Conservation (phyloP, 2,329 filamentous ascomycete species). For the Atkinsonella hypoxylon region DNA sequence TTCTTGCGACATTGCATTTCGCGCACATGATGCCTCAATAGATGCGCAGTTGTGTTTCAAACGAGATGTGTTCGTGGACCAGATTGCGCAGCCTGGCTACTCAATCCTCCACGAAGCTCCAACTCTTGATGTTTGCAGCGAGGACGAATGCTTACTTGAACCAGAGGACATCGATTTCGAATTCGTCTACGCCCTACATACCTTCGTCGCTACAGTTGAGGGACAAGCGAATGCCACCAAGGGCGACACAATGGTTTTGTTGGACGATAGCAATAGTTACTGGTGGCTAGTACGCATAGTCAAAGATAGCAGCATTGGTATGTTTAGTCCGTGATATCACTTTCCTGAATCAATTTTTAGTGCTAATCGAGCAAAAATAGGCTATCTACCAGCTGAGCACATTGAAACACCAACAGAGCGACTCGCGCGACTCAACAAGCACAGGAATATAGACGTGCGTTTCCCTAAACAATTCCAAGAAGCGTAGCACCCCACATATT, state of each 20-base stretch:
- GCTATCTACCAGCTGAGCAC: constrained; percentile 92
- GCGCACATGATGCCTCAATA: not conserved
- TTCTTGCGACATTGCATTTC: not conserved
- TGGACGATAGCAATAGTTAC: constrained; percentile 98
- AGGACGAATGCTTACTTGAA: constrained; percentile 75
- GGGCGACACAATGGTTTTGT: constrained; percentile 94
- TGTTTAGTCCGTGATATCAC: constrained; percentile 8
- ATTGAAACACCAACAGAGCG: constrained; percentile 97
- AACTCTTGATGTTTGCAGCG: constrained; percentile 62
- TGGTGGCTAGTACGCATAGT: constrained; percentile 98
- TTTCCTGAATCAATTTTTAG: not conserved
- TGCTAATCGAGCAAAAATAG: constrained; percentile 31
- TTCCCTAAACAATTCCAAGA: not conserved
- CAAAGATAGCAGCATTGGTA: constrained; percentile 89
- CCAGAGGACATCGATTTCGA: constrained; percentile 99
- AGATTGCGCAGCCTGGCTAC: not conserved
- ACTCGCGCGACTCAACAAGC: constrained; percentile 87
- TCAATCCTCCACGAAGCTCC: constrained; percentile 35
- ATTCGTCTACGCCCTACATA: constrained; percentile 96
- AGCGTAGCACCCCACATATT: constrained; percentile 8
- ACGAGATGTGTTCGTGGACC: not conserved
- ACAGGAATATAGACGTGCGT: constrained; percentile 90
- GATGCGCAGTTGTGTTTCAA: not conserved
- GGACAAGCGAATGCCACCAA: constrained; percentile 97
- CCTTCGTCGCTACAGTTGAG: constrained; percentile 94